Base-by-base conservation (phyloP, 2,329 filamentous ascomycete genomes). In the Orbilia oligospora region DNA sequence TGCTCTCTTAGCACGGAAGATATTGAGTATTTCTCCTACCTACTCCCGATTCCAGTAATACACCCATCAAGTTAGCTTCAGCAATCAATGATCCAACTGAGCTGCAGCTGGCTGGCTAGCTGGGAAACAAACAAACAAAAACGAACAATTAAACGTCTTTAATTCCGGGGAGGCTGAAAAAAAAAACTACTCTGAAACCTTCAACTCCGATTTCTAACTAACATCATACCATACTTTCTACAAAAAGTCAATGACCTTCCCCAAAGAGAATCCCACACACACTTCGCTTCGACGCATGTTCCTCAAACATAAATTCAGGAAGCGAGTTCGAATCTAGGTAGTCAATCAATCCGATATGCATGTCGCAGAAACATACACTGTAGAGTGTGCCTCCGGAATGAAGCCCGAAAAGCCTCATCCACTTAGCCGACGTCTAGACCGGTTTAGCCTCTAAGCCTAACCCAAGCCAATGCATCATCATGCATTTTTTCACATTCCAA, bases 231-330 rank as follows among this genome's bases (percentile, higher is more conserved):
- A 36, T 27, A 38, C n/a, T 53, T 20, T 53, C 41, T 51, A 55
- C 64, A 70, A 65, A n/a, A 38, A 16, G 53, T n/a, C 53, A 58
- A 20, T 30, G 53, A 38, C 53, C 53, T 58, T 30, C 53, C n/a
- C 53, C n/a, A 10, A 58, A 58, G 20, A 46, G 46, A n/a, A 38
- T 20, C 30, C 2, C 9, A 72, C 36, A 30, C 10, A 46, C 30
- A 16, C 73, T 58, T 77, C 73, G 73, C 73, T 77, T 77, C 67
- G 73, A 77, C 41, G 73, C 63, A 77, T 70, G 61, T 77, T 68
- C 69, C 63, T 33, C 36, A 53, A n/a, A 27, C 18, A 16, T 61
- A 53, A 49, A 61, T 53, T 75, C n/a, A n/a, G 63, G 44, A 75
- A 67, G 27, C 46, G 61, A 55, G 10, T 36, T 36, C 33, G 33